Percentiles rank a stretch among this genome's conserved stretches.
These are phyloP conservation scores for Meripilus lineatus DNA, from an alignment of 1,284 basidiomycete genomes.

Conservation along the genomic window DNA sequence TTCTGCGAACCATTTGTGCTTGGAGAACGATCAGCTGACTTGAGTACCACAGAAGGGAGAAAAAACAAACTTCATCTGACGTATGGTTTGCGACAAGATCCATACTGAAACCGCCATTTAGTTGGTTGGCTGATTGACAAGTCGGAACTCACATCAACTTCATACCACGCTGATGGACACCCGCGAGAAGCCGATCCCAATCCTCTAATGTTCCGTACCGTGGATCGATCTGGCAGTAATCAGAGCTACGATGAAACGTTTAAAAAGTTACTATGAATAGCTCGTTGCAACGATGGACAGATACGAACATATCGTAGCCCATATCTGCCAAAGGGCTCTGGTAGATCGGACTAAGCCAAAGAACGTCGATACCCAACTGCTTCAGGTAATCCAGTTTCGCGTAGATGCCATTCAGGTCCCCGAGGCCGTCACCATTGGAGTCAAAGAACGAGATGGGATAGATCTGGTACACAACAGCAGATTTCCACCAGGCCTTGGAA, in stretches of 20 bases:
- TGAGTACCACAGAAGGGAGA: neutral
- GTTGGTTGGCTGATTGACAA: too few species aligned
- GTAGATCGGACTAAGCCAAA: slow-evolving; percentile 78
- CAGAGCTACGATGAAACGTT: slow-evolving; percentile 36
- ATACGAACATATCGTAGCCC: slow-evolving; percentile 68
- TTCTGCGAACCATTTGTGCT: slow-evolving; percentile 74
- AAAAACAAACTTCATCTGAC: slow-evolving; percentile 52
- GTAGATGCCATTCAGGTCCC: slow-evolving; percentile 68
- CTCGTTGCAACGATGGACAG: neutral
- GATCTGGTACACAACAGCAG: slow-evolving; percentile 66
- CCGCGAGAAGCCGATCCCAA: slow-evolving; percentile 60
- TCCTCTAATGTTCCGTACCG: slow-evolving; percentile 72
- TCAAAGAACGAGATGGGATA: slow-evolving; percentile 75
- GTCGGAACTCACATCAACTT: slow-evolving; percentile 52
- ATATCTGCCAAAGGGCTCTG: slow-evolving; percentile 66
- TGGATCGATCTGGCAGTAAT: slow-evolving; percentile 71
- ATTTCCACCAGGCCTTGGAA: slow-evolving; percentile 56
- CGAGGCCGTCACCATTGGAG: slow-evolving; percentile 71
- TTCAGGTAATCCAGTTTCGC: slow-evolving; percentile 67
- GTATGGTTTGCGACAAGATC: slow-evolving; percentile 83
- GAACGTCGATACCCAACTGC: slow-evolving; percentile 63
- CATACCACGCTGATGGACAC: slow-evolving; percentile 61
- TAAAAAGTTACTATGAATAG: neutral
- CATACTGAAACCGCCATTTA: slow-evolving; percentile 53
- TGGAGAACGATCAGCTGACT: too few species aligned